Evolutionary conservation across 2,329 filamentous ascomycete species (phyloP).

Genomic region (Immersiporthe knoxdaviesiana): DNA sequence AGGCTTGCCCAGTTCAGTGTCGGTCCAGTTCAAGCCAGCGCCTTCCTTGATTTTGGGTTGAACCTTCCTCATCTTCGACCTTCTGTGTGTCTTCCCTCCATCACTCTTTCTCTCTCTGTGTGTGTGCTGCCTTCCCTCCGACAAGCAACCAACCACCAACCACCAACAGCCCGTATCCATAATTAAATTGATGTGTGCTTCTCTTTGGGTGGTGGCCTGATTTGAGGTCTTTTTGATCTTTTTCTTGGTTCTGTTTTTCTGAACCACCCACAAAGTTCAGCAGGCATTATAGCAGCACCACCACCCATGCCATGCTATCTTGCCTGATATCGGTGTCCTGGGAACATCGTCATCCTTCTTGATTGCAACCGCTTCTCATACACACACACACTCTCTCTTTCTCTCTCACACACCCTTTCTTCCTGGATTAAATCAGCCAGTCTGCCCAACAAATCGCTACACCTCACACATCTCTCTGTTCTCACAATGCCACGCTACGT

Average conservation of each 20-base stretch:
- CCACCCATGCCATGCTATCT: background rate
- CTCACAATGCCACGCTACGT: slow-evolving; percentile 32
- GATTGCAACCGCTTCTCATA: background rate
- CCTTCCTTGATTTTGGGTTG: background rate
- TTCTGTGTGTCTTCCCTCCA: background rate
- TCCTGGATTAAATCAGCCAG: background rate
- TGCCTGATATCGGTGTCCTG: background rate
- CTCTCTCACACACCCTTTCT: background rate
- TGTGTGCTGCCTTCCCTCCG: background rate
- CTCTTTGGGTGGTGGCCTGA: background rate
- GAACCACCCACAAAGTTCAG: background rate
- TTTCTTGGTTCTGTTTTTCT: background rate
- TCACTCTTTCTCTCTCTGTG: background rate
- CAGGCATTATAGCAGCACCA: background rate
- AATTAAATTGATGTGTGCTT: no score
- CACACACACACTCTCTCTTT: background rate
- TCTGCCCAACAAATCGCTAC: background rate
- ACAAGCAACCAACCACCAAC: no score
- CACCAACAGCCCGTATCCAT: no score
- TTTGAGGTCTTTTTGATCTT: no score
- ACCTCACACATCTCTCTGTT: no score
- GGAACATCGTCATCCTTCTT: background rate
- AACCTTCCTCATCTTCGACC: background rate
- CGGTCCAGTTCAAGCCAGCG: background rate
- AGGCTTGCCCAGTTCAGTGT: background rate